Percentiles rank a stretch among this genome's conserved stretches.
phyloP scores from a whole-genome alignment of 1,284 basidiomycete species.

The Coniferiporia sulphurascens region DNA sequence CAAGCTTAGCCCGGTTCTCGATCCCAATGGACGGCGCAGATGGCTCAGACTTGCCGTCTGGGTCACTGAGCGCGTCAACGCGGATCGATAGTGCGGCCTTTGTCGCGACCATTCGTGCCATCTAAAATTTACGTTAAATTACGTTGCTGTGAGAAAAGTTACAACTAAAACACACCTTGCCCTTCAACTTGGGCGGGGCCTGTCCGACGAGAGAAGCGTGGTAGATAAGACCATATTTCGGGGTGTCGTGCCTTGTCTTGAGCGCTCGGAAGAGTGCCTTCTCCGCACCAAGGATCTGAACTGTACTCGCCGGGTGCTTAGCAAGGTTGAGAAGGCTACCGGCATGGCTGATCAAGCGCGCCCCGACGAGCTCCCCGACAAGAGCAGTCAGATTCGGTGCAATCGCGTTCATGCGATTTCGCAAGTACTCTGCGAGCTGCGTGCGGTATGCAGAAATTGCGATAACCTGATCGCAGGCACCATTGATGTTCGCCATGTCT shows the following conservation, averaged over 20 bases:
- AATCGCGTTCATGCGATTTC: slow-evolving; percentile 96
- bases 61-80: slow-evolving; percentile 92
- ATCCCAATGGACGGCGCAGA: slow-evolving; percentile 83
- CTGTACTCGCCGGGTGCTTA: slow-evolving; percentile 96
- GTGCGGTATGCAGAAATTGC: slow-evolving; percentile 91
- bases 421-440: slow-evolving; percentile 91
- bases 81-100: slow-evolving; percentile 96
- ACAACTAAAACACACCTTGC: slow-evolving; percentile 57
- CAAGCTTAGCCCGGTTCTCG: slow-evolving; percentile 92
- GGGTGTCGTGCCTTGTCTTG: slow-evolving; percentile 99
- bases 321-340: slow-evolving; percentile 91
- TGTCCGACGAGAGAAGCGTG: slow-evolving; percentile 93
- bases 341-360: slow-evolving; percentile 93
- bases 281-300: slow-evolving; percentile 97
- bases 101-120: slow-evolving; percentile 99
- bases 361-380: slow-evolving; percentile 95
- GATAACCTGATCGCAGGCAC: slow-evolving; percentile 96
- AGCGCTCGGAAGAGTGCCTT: slow-evolving; percentile 97
- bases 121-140: slow-evolving; percentile 40
- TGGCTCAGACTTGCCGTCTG: slow-evolving; percentile 84
- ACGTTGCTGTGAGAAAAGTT: slow-evolving; percentile 1
- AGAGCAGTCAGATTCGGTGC: slow-evolving; percentile 95
- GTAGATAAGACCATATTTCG: slow-evolving; percentile 47
- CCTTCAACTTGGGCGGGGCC: slow-evolving; percentile 97
- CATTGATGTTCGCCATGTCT: slow-evolving; percentile 92